Evolutionary conservation across 768 basidiomycete genomes (phyloP).

Genomic region (Lepiota venenata): DNA sequence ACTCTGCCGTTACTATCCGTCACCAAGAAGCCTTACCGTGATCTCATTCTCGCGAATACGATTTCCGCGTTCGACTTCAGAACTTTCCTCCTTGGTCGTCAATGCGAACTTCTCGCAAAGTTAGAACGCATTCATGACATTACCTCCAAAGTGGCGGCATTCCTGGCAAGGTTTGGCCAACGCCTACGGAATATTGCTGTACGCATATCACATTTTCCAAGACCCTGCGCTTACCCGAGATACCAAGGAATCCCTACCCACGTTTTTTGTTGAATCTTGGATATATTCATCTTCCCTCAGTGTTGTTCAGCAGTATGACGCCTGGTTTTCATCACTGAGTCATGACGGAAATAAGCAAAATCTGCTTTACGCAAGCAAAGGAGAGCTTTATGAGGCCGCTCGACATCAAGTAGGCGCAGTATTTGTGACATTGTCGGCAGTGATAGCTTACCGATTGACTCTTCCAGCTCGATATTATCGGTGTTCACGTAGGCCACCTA

Average conservation of each 20-base stretch:
- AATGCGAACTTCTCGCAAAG: constrained; percentile 73
- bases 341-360: constrained; percentile 45
- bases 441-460: constrained; percentile 1
- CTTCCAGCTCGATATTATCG: constrained; percentile 79
- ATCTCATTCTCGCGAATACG: constrained; percentile 83
- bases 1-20: constrained; percentile 76
- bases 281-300: constrained; percentile 86
- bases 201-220: constrained; percentile 31
- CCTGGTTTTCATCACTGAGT: constrained; percentile 54
- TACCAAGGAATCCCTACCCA: constrained; percentile 46
- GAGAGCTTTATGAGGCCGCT: constrained; percentile 89
- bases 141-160: constrained; percentile 64
- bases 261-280: constrained; percentile 90
- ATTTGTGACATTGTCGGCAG: not conserved
- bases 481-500: constrained; percentile 68
- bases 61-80: constrained; percentile 95
- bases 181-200: constrained; percentile 78
- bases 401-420: constrained; percentile 64
- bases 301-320: constrained; percentile 75
- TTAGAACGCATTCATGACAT: constrained; percentile 69
- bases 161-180: constrained; percentile 74
- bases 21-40: constrained; percentile 81
- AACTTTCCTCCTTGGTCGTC: constrained; percentile 84
- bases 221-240: constrained; percentile 7
- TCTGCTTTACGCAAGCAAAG: constrained; percentile 71